Evolutionary conservation across 2,329 filamentous ascomycete species (phyloP).

Genomic region (Metarhizium robertsii): DNA sequence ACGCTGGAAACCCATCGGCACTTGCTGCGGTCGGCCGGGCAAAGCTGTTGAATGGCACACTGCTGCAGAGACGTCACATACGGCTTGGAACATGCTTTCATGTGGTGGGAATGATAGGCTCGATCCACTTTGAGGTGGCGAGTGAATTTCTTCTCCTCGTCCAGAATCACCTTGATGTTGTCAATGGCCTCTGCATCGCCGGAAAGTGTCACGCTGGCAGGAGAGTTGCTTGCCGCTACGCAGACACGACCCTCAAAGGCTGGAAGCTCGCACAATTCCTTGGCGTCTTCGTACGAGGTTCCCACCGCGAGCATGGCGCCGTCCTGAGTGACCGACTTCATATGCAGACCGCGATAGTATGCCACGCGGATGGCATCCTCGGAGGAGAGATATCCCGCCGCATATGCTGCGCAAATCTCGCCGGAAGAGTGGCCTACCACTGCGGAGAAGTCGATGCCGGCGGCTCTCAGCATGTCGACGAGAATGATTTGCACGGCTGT

Average conservation of each 20-base stretch:
- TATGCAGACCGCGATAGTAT: constrained; percentile 4
- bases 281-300: constrained; percentile 2
- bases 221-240: constrained; percentile 17
- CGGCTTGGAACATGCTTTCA: constrained; percentile 14
- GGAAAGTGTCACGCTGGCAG: constrained; percentile 16
- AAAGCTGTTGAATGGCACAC: neutral
- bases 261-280: neutral
- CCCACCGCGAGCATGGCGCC: constrained; percentile 15
- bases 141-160: constrained; percentile 16
- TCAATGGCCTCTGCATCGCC: constrained; percentile 21
- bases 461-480: constrained; percentile 23
- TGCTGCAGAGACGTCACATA: constrained; percentile 6
- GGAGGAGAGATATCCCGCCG: constrained; percentile 12
- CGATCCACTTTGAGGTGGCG: constrained; percentile 25
- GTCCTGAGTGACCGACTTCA: neutral
- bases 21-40: neutral
- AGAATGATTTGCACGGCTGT: constrained; percentile 30
- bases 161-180: constrained; percentile 12
- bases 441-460: constrained; percentile 19
- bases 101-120: constrained; percentile 33
- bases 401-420: constrained; percentile 32
- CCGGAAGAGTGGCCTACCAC: constrained; percentile 31
- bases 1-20: neutral
- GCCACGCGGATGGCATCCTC: constrained; percentile 4
- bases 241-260: constrained; percentile 14